Conservation (phyloP, 1,284 basidiomycete genomes). For the Malassezia sp. region DNA sequence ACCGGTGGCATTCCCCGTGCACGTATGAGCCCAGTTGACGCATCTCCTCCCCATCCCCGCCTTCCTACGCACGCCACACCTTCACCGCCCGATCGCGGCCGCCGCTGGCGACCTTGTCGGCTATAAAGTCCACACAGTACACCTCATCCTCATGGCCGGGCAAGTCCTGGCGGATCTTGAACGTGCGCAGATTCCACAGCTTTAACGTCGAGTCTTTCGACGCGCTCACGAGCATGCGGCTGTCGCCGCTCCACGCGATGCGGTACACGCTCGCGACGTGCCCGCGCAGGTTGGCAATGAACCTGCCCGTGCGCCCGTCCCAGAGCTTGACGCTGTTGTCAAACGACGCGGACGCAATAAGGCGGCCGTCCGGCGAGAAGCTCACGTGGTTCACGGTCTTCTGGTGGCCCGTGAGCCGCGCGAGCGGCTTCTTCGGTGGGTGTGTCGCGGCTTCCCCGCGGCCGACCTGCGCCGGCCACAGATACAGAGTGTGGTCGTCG, state of each 20-base stretch:
- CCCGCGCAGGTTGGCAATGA: slow-evolving; percentile 62
- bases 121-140: slow-evolving; percentile 67
- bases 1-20: no score
- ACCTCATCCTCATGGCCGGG: slow-evolving; percentile 96
- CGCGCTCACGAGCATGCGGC: slow-evolving; percentile 77
- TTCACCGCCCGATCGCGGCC: slow-evolving; percentile 59
- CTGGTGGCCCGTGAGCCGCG: slow-evolving; percentile 85
- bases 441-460: slow-evolving; percentile 52
- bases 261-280: slow-evolving; percentile 91
- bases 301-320: slow-evolving; percentile 69
- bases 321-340: slow-evolving; percentile 85
- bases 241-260: slow-evolving; percentile 88
- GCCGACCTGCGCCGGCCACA: slow-evolving; percentile 39
- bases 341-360: slow-evolving; percentile 81
- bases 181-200: slow-evolving; percentile 40
- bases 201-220: slow-evolving; percentile 83
- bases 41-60: no score
- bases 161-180: slow-evolving; percentile 79
- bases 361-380: slow-evolving; percentile 86
- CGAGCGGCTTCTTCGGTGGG: slow-evolving; percentile 65
- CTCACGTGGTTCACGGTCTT: slow-evolving; percentile 88
- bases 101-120: slow-evolving; percentile 92
- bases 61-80: slow-evolving; percentile 49
- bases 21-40: background rate
- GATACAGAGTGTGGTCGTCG: slow-evolving; percentile 68